A percentile compares a stretch with the other conserved stretches of the same genome.
Evolutionary conservation across 108 stramenopile genomes (phyloP).

Genomic region (Skeletonema costatum): DNA sequence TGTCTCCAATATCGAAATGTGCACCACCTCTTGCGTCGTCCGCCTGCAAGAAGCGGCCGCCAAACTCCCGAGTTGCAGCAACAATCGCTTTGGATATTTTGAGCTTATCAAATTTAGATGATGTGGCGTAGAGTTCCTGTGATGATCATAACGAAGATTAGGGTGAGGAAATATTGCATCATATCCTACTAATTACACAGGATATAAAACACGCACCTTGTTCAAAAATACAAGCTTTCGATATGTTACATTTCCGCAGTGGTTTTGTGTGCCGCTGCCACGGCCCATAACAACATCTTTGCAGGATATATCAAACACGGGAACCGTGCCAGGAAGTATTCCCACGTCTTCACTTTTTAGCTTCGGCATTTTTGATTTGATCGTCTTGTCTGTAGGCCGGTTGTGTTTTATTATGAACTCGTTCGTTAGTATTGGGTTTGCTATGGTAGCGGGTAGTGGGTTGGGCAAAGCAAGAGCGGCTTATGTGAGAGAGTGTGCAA

Average conservation of each 20-base stretch:
- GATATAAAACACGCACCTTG: slow-evolving; percentile 16
- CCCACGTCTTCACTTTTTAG: background rate
- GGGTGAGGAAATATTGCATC: background rate
- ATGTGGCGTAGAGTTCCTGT: slow-evolving; percentile 78
- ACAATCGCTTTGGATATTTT: slow-evolving; percentile 80
- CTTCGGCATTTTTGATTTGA: background rate
- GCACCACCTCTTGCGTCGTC: slow-evolving; percentile 57
- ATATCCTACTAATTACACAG: background rate
- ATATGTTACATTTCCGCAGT: slow-evolving; percentile 59
- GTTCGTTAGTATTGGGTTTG: background rate
- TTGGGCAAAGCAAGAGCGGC: background rate
- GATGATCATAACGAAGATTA: background rate
- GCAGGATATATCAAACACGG: slow-evolving; percentile 13
- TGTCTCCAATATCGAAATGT: slow-evolving; percentile 87
- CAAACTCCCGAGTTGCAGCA: slow-evolving; percentile 61
- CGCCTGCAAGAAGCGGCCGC: slow-evolving; percentile 61
- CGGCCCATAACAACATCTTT: slow-evolving; percentile 60
- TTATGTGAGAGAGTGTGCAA: background rate
- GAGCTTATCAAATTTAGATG: slow-evolving; percentile 82
- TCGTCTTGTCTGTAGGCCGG: too few relatives aligned
- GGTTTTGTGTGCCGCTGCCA: slow-evolving; percentile 56
- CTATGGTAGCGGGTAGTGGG: background rate
- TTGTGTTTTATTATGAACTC: background rate
- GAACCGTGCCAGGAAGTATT: slow-evolving; percentile 1
- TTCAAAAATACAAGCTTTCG: slow-evolving; percentile 49